Percentiles rank a stretch among this genome's conserved stretches.
Conservation (phyloP, 148 eudicot species). For the Chenopodium suecicum region DNA sequence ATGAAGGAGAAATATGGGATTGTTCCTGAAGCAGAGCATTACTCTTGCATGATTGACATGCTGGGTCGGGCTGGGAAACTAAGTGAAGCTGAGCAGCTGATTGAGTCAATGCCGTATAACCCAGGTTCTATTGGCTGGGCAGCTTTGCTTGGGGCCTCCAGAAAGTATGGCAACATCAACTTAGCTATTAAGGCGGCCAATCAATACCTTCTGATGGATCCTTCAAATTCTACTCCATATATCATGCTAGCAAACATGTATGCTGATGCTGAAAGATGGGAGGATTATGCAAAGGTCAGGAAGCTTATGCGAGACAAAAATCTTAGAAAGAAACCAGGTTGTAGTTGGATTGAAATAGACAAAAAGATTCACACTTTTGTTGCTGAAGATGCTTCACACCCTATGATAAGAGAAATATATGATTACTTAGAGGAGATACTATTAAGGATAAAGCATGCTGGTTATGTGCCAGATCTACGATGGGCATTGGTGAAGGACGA, state of each 20-base stretch:
- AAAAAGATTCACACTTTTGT: slow-evolving; percentile 63
- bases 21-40: slow-evolving; percentile 67
- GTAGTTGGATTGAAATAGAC: slow-evolving; percentile 76
- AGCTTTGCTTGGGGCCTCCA: slow-evolving; percentile 68
- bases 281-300: slow-evolving; percentile 55
- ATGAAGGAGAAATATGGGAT: slow-evolving; percentile 54
- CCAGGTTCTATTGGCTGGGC: slow-evolving; percentile 73
- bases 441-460: slow-evolving; percentile 49
- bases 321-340: slow-evolving; percentile 72
- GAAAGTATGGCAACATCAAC: slow-evolving; percentile 60
- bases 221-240: slow-evolving; percentile 71
- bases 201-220: slow-evolving; percentile 51
- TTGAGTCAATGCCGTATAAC: slow-evolving; percentile 58
- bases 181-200: slow-evolving; percentile 69
- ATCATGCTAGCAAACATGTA: slow-evolving; percentile 68
- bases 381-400: slow-evolving; percentile 75
- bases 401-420: slow-evolving; percentile 50
- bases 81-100: slow-evolving; percentile 52
- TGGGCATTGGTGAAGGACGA: slow-evolving; percentile 60
- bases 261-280: slow-evolving; percentile 63
- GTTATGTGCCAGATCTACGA: slow-evolving; percentile 62
- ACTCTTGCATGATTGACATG: slow-evolving; percentile 86
- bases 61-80: slow-evolving; percentile 76
- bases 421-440: slow-evolving; percentile 50
- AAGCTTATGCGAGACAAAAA: slow-evolving; percentile 54